Conservation (phyloP, 2,329 filamentous ascomycete genomes). For the Trichoderma harzianum region DNA sequence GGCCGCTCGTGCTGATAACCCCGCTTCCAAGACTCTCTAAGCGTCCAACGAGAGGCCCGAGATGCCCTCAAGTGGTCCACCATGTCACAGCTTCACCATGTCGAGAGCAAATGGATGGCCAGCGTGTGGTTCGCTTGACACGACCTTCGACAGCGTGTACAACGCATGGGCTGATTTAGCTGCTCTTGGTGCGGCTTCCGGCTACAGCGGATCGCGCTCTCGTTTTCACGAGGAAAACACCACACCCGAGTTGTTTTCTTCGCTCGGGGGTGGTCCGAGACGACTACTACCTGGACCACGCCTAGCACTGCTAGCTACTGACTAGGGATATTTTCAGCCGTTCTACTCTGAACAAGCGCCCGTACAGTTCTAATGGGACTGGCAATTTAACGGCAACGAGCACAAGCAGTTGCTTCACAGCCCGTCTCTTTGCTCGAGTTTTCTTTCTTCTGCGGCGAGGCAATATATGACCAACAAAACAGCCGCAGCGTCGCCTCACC, state of each 20-base stretch:
- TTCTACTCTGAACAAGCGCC: background rate
- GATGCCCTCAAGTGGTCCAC: constrained; percentile 11
- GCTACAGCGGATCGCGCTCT: background rate
- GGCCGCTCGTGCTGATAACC: constrained; percentile 13
- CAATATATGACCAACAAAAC: background rate
- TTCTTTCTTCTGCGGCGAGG: background rate
- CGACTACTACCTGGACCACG: background rate
- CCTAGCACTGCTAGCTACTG: background rate
- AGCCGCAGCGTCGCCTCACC: background rate
- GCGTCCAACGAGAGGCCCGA: constrained; percentile 12
- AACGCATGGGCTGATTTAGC: constrained; percentile 14
- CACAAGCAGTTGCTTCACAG: background rate
- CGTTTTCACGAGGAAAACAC: background rate
- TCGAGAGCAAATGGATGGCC: constrained; percentile 3
- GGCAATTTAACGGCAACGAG: background rate
- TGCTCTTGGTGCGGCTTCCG: constrained; percentile 7
- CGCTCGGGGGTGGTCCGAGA: background rate
- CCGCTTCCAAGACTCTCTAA: constrained; percentile 12
- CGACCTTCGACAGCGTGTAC: constrained; percentile 11
- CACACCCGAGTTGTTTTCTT: constrained; percentile 13
- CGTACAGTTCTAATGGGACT: background rate
- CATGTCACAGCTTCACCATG: constrained; percentile 16
- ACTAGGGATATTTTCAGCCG: background rate
- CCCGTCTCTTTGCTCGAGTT: background rate
- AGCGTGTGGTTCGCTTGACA: constrained; percentile 13